Percentiles rank a stretch among this genome's conserved stretches.
These are phyloP conservation scores for Pseudohyphozyma bogoriensis DNA, from an alignment of 768 basidiomycete species.

Conservation along the genomic window DNA sequence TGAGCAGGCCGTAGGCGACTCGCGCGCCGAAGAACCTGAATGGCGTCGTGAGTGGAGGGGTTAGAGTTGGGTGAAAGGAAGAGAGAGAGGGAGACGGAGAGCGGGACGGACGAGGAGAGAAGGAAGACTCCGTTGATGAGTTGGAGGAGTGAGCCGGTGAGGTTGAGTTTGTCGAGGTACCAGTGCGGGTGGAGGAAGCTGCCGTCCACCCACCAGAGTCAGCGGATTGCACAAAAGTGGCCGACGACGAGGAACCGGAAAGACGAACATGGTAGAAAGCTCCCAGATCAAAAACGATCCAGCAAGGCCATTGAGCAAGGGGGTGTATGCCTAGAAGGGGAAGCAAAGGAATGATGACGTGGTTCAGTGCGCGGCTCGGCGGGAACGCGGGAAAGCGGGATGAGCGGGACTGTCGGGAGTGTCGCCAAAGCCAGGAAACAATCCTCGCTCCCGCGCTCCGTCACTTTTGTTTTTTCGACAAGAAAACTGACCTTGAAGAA, in stretches of 20 bases:
- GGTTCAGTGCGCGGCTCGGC: too few relatives aligned
- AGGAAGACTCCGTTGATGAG: constrained; percentile 27
- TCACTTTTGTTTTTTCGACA: not conserved
- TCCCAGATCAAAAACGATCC: constrained; percentile 28
- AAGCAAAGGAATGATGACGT: constrained; percentile 7
- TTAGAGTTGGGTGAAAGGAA: not conserved
- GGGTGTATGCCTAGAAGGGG: constrained; percentile 4
- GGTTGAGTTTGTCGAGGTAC: constrained; percentile 24
- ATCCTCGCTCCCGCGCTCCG: not conserved
- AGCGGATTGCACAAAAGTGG: not conserved
- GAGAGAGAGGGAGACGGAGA: not conserved
- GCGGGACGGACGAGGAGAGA: constrained; percentile 5
- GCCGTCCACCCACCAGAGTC: not conserved
- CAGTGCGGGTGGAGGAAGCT: constrained; percentile 30
- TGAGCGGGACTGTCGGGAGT: constrained; percentile 11
- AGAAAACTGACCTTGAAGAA: constrained; percentile 1
- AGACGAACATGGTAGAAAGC: constrained; percentile 19
- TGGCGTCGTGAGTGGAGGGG: not conserved
- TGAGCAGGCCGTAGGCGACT: constrained; percentile 20
- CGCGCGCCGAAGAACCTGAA: constrained; percentile 19
- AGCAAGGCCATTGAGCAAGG: constrained; percentile 20
- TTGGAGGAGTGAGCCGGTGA: constrained; percentile 17
- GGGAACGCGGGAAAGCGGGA: constrained; percentile 15
- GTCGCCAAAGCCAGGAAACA: not conserved
- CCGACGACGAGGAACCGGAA: not conserved